Percentiles rank a stretch among this genome's conserved stretches.
These are phyloP conservation scores for Pichia sp. DNA, from an alignment of 1,139 yeast species.

Conservation along the genomic window DNA sequence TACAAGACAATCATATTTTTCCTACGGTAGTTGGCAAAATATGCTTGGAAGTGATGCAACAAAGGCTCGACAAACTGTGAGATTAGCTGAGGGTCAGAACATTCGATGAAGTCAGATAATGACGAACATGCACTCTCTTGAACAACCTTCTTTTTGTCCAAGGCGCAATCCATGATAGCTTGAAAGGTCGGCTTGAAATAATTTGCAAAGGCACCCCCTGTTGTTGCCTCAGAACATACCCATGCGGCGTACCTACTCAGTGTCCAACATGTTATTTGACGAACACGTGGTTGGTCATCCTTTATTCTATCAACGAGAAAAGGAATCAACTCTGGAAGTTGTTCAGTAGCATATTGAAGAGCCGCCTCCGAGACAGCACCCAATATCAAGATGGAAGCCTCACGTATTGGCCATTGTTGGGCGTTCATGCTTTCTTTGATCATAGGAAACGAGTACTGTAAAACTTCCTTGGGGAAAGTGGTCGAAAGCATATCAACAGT, in stretches of 20 bases:
- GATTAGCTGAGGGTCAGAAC: slow-evolving; percentile 56
- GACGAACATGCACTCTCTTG: slow-evolving; percentile 94
- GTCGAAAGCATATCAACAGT: slow-evolving; percentile 79
- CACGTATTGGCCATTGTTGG: slow-evolving; percentile 81
- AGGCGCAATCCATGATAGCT: slow-evolving; percentile 66
- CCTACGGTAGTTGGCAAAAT: slow-evolving; percentile 75
- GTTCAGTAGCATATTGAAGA: slow-evolving; percentile 62
- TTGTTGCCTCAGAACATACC: slow-evolving; percentile 66
- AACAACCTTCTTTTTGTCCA: slow-evolving; percentile 84
- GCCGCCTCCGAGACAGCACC: slow-evolving; percentile 96
- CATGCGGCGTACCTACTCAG: slow-evolving; percentile 78
- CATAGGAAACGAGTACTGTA: slow-evolving; percentile 66
- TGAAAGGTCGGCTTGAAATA: slow-evolving; percentile 76
- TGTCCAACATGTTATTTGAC: slow-evolving; percentile 96
- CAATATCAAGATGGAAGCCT: slow-evolving; percentile 87
- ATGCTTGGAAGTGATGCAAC: slow-evolving; percentile 63
- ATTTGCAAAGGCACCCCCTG: slow-evolving; percentile 58
- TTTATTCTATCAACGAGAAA: slow-evolving; percentile 74
- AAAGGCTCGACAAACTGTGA: slow-evolving; percentile 61
- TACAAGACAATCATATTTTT: slow-evolving; percentile 76
- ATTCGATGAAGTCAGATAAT: slow-evolving; percentile 76
- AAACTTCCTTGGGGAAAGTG: slow-evolving; percentile 61
- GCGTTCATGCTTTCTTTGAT: slow-evolving; percentile 67
- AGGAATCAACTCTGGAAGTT: slow-evolving; percentile 78
- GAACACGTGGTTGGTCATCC: slow-evolving; percentile 77